phyloP scores from a whole-genome alignment of 441 rosid species.

The Cnidoscolus chayamansa region DNA sequence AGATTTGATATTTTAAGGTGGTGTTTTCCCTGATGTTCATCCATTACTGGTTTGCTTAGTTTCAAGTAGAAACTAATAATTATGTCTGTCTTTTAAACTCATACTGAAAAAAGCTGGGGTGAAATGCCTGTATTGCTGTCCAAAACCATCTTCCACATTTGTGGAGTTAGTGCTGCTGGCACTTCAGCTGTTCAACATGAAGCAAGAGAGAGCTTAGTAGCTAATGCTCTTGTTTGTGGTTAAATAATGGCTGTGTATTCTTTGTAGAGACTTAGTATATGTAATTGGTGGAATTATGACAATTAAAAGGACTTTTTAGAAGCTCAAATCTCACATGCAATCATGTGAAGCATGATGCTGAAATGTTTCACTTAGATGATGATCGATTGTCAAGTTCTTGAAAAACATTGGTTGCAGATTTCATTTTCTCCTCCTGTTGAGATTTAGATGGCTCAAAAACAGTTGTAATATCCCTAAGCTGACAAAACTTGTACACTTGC shows the following conservation, averaged over 20 bases:
- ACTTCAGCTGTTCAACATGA: neutral
- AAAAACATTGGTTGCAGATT: neutral
- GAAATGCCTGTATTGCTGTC: neutral
- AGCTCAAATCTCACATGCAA: neutral
- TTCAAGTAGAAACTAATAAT: neutral
- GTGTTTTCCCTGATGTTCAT: neutral
- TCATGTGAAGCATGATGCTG: neutral
- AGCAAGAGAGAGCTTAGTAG: neutral
- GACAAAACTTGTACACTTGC: conserved; percentile 10
- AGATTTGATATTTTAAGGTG: neutral
- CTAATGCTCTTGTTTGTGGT: neutral
- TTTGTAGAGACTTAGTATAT: neutral
- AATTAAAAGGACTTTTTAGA: neutral
- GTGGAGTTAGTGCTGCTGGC: neutral
- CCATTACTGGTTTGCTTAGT: neutral
- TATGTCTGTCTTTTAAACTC: neutral
- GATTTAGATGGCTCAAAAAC: conserved; percentile 16
- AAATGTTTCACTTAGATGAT: neutral
- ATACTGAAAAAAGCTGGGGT: neutral
- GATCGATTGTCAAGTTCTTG: conserved; percentile 3
- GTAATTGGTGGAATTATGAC: neutral
- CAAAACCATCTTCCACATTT: neutral
- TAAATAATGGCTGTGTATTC: neutral
- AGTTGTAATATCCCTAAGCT: neutral
- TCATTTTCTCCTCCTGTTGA: neutral